Conservation (phyloP, 2,329 filamentous ascomycete species). For the Microthyrium microscopicum region DNA sequence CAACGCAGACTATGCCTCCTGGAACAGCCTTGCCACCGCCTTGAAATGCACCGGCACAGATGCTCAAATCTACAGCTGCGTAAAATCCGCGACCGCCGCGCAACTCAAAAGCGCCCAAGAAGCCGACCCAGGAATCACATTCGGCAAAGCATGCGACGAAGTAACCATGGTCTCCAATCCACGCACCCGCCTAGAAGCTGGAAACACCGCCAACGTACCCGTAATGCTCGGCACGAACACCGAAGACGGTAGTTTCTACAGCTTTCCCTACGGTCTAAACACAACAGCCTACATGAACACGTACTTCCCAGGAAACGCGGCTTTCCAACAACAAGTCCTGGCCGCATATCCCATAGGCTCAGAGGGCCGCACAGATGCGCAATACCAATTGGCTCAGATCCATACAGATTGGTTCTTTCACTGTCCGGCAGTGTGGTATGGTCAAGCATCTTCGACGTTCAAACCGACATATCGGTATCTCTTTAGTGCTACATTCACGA, state of each 20-base stretch:
- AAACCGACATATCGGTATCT: conserved; percentile 19
- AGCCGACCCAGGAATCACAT: conserved; percentile 14
- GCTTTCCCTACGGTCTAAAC: background rate
- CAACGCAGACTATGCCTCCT: conserved; percentile 4
- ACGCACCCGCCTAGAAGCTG: background rate
- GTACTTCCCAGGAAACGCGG: too few species aligned
- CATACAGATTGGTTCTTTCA: background rate
- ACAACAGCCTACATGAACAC: background rate
- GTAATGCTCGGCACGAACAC: background rate
- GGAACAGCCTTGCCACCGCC: background rate
- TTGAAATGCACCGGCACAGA: conserved; percentile 1
- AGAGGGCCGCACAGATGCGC: background rate
- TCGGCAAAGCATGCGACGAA: conserved; percentile 18
- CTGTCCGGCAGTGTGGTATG: background rate
- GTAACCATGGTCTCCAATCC: conserved; percentile 16
- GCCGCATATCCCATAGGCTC: too few species aligned
- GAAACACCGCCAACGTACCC: background rate
- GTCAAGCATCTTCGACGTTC: background rate
- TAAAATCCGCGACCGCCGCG: conserved; percentile 15
- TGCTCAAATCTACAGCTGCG: conserved; percentile 12
- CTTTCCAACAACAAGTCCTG: too few species aligned
- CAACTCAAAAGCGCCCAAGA: conserved; percentile 17
- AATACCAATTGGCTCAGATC: background rate
- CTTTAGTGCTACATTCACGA: conserved; percentile 20
- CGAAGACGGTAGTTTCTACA: background rate